phyloP scores from a whole-genome alignment of 192 early-diverging fungal genomes.

The Coemansia guatemalensis region DNA sequence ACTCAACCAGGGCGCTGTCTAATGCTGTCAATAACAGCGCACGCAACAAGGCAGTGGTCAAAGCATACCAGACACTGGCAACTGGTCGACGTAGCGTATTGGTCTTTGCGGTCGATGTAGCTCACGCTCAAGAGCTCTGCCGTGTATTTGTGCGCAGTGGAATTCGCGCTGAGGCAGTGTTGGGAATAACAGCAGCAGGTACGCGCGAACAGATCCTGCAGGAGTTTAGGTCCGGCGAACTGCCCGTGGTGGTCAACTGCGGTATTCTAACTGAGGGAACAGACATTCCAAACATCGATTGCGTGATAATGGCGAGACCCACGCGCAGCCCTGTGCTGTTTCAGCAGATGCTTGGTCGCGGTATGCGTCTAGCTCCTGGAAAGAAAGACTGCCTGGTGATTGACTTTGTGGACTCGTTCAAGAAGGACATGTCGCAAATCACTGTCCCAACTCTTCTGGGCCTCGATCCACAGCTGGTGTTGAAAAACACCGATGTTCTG shows the following conservation, averaged over 20 bases:
- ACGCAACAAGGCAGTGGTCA: conserved; percentile 66
- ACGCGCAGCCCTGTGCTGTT: conserved; percentile 82
- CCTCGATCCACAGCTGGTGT: conserved; percentile 58
- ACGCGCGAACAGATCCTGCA: conserved; percentile 61
- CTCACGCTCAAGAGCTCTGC: conserved; percentile 65
- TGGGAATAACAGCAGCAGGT: conserved; percentile 56
- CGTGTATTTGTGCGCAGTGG: conserved; percentile 55
- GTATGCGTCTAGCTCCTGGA: conserved; percentile 63
- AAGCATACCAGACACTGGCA: conserved; percentile 60
- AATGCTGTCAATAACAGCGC: conserved; percentile 56
- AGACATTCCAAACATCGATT: conserved; percentile 90
- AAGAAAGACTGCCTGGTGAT: conserved; percentile 81
- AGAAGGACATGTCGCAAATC: conserved; percentile 47
- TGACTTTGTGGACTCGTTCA: conserved; percentile 83
- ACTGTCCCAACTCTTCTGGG: conserved; percentile 83
- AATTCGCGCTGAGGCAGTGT: conserved; percentile 47
- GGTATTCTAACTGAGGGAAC: conserved; percentile 81
- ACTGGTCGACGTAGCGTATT: conserved; percentile 58
- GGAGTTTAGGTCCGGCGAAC: conserved; percentile 58
- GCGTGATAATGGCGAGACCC: conserved; percentile 81
- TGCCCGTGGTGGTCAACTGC: conserved; percentile 89
- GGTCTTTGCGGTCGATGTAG: conserved; percentile 87
- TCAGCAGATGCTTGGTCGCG: conserved; percentile 96
- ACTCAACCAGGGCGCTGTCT: conserved; percentile 57
- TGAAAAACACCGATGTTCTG: conserved; percentile 50